Evolutionary conservation across 164 flowering plant species (phyloP).

Genomic region (Dillenia suffruticosa): DNA sequence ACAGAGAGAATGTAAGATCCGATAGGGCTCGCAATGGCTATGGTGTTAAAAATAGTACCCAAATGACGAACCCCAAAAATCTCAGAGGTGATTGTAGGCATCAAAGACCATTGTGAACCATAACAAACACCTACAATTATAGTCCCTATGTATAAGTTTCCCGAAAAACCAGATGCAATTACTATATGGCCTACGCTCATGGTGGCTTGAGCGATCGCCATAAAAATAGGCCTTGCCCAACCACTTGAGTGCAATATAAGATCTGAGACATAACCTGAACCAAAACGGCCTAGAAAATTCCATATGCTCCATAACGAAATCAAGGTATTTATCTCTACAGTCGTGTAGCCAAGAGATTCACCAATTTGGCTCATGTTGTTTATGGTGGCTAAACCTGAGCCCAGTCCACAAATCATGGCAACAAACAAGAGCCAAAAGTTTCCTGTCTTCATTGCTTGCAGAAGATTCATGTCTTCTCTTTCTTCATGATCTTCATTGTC

Average conservation of each 20-base stretch:
- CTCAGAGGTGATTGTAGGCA: slow-evolving; percentile 90
- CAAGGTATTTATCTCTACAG: slow-evolving; percentile 46
- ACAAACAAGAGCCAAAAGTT: slow-evolving; percentile 82
- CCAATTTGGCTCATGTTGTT: slow-evolving; percentile 94
- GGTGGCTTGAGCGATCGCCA: slow-evolving; percentile 56
- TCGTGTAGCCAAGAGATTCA: slow-evolving; percentile 74
- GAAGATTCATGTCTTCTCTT: slow-evolving; percentile 39
- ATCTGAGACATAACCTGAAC: slow-evolving; percentile 85
- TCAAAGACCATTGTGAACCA: slow-evolving; percentile 91
- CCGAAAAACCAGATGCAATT: slow-evolving; percentile 71
- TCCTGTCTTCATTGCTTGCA: slow-evolving; percentile 50
- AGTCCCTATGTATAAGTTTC: slow-evolving; percentile 68
- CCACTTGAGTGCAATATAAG: slow-evolving; percentile 56
- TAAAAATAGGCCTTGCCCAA: slow-evolving; percentile 74
- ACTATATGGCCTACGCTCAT: slow-evolving; percentile 68
- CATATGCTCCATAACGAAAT: slow-evolving; percentile 93
- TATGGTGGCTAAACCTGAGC: slow-evolving; percentile 88
- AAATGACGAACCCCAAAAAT: slow-evolving; percentile 66
- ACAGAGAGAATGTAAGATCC: slow-evolving; percentile 87
- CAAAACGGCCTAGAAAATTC: slow-evolving; percentile 96
- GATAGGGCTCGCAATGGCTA: slow-evolving; percentile 76
- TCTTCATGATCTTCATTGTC: slow-evolving; percentile 7
- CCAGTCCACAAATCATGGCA: slow-evolving; percentile 87
- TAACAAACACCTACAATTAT: slow-evolving; percentile 77
- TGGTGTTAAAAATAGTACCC: slow-evolving; percentile 89